Base-by-base conservation (phyloP, 805 yeast species). In the Metschnikowia picachoensis region DNA sequence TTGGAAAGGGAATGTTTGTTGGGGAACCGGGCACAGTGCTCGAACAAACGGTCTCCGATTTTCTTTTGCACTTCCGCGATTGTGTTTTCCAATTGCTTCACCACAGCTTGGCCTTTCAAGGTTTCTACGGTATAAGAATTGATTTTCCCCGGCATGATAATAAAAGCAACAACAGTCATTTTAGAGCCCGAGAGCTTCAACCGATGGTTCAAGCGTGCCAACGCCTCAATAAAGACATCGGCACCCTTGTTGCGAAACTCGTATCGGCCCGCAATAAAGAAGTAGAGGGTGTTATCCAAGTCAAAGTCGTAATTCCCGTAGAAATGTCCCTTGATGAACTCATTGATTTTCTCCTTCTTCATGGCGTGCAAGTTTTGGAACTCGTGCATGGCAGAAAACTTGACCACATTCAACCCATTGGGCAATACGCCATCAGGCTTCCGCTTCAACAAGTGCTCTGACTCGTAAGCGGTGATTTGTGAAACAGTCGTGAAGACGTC, bases 341-440 rank as follows among this genome's bases (percentile, higher is more conserved):
- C 97, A 64, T 90, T 85, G 64, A 92, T 91, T 65, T 88, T 89
- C 44, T 83, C 96, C 74, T 92, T 92, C 68, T 85, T 83, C 55
- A 83, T 68, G 25, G 97, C 97, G 71, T 92, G 99, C 67, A 92
- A 74, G 67, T 94, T 92, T 70, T 92, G 99, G 73, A 92, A 92
- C 71, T 92, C 99, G 68, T 92, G 99, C 56, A 92, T 96, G 1
- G 98, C 98, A 60, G 87, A 92, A 70, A 92, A 92, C 71, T 92
- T 92, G 52, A 91, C 89, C 44, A 92, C 98, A 63, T 92, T 92
- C 52, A 92, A 76, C 20, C 99, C 99, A 64, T 92, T 92, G 45
- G 99, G 99, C 62, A 94, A 78, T 17, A 92, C 97, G 3, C 99
- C 99, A 62, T 92, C 99, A 1, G 99, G 99, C 66, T 92, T 91